Base-by-base conservation (phyloP, 2,329 filamentous ascomycete genomes). In the Sclerotinia glacialis region DNA sequence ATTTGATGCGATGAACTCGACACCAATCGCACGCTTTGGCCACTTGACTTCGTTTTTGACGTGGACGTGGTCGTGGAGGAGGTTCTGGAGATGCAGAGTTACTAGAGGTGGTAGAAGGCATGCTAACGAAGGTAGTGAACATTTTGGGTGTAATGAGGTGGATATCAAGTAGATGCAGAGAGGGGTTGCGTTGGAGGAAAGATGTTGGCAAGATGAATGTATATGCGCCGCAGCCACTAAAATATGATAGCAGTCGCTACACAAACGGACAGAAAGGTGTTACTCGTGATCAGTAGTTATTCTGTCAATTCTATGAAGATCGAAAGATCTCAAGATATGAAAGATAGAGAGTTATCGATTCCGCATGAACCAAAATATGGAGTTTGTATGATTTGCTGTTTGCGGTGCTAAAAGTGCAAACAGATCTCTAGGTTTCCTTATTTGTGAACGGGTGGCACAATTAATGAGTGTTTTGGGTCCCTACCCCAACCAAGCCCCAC, bases 1-100 rank as follows among this genome's bases (percentile, higher is more conserved):
- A 81, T 70, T 80, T 80, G 60, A 79, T 75, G 21, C 79, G 77
- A 63, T 80, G 76, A 55, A 77, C 72, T 3, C 79, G 78, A 69
- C 79, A 81, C 73, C 77, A 76, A 67, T 77, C 75, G 72, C 79
- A 80, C 54, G 77, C 79, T 70, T 74, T 70, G 5, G 72, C 70
- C 21, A 78, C 76, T 66, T 77, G 74, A 26, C 69, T 70, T 26
- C 76, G 70, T 49, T 70, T 70, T 53, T 58, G 67, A 21, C 59
- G 67, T 23, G 63, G 64, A n/a, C 63, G 63, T 7, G 56, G 64
- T 18, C 64, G 49, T 40, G 54, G 67, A 7, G 63, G 55, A 18
- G 63, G 42, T 42, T 61, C 52, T 53, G 66, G 62, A 11, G 59
- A 66, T 52, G 64, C 34, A 34, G 65, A 64, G 9, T 50, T 37